Percentiles rank a stretch among this genome's conserved stretches.
These are phyloP conservation scores for Pseudopithomyces chartarum DNA, from an alignment of 2,329 filamentous ascomycete genomes.

Conservation along the genomic window DNA sequence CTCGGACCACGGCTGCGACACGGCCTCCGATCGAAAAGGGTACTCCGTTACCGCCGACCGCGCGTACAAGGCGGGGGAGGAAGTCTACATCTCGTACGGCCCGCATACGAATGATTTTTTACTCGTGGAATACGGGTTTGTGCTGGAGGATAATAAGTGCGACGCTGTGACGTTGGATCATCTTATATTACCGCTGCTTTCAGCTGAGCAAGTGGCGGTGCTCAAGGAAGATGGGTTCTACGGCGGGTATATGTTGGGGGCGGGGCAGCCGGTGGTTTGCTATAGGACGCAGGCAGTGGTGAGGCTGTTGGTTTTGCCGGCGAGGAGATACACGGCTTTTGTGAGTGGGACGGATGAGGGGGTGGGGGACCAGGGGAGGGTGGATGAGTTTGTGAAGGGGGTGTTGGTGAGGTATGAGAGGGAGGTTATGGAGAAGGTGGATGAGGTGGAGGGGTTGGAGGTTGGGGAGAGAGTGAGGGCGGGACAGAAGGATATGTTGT, in stretches of 20 bases:
- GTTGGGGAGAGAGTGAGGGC: conserved; percentile 7
- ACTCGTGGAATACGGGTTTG: conserved; percentile 68
- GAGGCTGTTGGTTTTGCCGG: conserved; percentile 39
- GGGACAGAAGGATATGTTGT: conserved; percentile 30
- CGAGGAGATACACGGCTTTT: conserved; percentile 36
- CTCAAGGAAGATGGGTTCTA: conserved; percentile 52
- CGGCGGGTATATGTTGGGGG: conserved; percentile 36
- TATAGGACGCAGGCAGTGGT: conserved; percentile 54
- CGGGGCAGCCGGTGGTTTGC: conserved; percentile 40
- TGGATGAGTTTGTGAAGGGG: conserved; percentile 45
- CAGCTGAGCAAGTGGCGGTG: conserved; percentile 32
- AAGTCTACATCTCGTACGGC: conserved; percentile 73
- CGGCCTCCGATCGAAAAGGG: conserved; percentile 55
- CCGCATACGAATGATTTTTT: conserved; percentile 74
- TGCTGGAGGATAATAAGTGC: conserved; percentile 42
- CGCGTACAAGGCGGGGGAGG: conserved; percentile 62
- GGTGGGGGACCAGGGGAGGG: conserved; percentile 38
- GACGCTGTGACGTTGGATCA: conserved; percentile 51
- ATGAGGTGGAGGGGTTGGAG: conserved; percentile 29
- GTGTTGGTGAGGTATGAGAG: conserved; percentile 37
- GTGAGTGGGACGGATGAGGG: conserved; percentile 39
- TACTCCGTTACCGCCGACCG: conserved; percentile 62
- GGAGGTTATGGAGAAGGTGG: conserved; percentile 31
- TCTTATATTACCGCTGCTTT: conserved; percentile 46
- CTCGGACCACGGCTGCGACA: conserved; percentile 54